Percentiles rank a stretch among this genome's conserved stretches.
These are phyloP conservation scores for Hymenoscyphus albidus DNA, from an alignment of 2,329 filamentous ascomycete genomes.

Conservation along the genomic window DNA sequence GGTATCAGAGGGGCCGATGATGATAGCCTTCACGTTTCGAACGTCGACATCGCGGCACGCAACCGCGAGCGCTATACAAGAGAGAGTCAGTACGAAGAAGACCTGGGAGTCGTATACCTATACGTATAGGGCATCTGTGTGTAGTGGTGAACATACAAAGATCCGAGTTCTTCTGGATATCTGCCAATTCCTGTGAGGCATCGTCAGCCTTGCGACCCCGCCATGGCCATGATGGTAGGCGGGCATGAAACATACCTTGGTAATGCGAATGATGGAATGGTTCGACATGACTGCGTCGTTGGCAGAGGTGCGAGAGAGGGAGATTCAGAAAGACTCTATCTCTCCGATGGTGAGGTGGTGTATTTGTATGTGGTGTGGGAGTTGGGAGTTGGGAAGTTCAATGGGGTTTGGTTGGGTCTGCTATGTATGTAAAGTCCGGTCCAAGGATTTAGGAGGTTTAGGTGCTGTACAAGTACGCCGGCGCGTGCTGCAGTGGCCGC, in stretches of 20 bases:
- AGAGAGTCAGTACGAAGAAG: neutral
- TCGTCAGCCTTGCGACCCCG: conserved; percentile 38
- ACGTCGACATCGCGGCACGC: conserved; percentile 86
- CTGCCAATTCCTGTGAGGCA: conserved; percentile 67
- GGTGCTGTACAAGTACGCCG: too few species aligned
- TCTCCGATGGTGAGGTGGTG: conserved; percentile 10
- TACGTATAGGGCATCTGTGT: neutral
- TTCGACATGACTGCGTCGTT: conserved; percentile 61
- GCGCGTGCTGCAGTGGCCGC: too few species aligned
- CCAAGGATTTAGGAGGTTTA: too few species aligned
- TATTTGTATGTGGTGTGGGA: neutral
- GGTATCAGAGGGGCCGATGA: conserved; percentile 88
- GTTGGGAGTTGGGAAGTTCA: neutral
- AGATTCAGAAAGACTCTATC: conserved; percentile 4
- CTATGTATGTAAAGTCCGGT: too few species aligned
- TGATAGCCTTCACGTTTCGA: conserved; percentile 79
- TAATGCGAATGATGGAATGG: conserved; percentile 84
- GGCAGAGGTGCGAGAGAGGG: conserved; percentile 7
- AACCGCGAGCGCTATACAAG: conserved; percentile 69
- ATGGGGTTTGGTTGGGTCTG: too few species aligned
- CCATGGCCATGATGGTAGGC: conserved; percentile 13
- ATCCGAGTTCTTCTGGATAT: conserved; percentile 79
- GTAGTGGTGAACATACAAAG: conserved; percentile 58
- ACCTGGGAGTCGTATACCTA: conserved; percentile 12
- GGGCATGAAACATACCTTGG: conserved; percentile 54